Conservation (phyloP, 2,329 filamentous ascomycete species). For the Alternaria dauci region DNA sequence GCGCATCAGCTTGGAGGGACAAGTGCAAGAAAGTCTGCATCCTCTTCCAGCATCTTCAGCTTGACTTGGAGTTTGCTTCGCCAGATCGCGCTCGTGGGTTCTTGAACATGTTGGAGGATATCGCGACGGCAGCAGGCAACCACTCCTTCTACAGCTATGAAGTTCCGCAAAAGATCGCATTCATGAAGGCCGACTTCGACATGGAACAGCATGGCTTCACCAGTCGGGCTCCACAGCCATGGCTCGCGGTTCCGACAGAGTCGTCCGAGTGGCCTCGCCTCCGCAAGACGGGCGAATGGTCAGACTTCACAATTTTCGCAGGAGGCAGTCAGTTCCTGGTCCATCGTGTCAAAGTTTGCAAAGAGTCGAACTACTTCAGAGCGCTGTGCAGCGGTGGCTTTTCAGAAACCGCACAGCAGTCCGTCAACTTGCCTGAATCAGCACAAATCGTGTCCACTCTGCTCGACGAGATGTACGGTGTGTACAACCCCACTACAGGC, state of each 20-base stretch:
- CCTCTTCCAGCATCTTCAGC: conserved; percentile 22
- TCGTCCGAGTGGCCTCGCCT: conserved; percentile 21
- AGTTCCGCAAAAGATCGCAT: conserved; percentile 16
- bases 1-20: conserved; percentile 21
- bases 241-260: conserved; percentile 9
- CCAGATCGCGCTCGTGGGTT: conserved; percentile 18
- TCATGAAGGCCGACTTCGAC: conserved; percentile 13
- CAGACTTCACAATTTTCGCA: conserved; percentile 32
- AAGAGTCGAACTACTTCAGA: conserved; percentile 28
- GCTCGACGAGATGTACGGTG: conserved; percentile 32
- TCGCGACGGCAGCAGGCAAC: conserved; percentile 19
- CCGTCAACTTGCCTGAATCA: conserved; percentile 27
- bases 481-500: conserved; percentile 25
- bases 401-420: conserved; percentile 12
- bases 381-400: conserved; percentile 30
- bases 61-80: conserved; percentile 26
- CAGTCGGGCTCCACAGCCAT: not conserved
- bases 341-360: conserved; percentile 32
- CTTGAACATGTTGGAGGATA: conserved; percentile 13
- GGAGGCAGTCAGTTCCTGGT: conserved; percentile 25
- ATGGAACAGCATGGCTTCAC: conserved; percentile 23
- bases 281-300: conserved; percentile 26
- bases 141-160: conserved; percentile 26
- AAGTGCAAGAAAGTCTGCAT: conserved; percentile 28
- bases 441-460: conserved; percentile 17